Percentiles rank a stretch among this genome's conserved stretches.
These are phyloP conservation scores for Alternaria panax DNA, from an alignment of 2,329 filamentous ascomycete genomes.

Conservation along the genomic window DNA sequence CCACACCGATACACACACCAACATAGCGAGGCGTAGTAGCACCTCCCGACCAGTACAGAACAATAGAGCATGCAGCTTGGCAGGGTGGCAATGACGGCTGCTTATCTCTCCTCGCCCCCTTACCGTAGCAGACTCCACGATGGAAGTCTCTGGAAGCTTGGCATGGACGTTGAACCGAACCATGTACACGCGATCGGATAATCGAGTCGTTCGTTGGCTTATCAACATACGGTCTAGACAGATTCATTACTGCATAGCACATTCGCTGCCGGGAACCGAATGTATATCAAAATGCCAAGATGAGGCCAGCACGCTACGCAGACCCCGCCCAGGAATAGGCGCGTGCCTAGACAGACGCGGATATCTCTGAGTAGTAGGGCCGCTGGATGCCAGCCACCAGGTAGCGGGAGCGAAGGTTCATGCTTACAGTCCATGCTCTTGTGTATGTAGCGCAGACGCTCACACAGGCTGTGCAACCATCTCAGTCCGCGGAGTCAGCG, in stretches of 20 bases:
- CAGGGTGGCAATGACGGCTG: not conserved
- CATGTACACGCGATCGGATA: not conserved
- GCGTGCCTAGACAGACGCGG: slow-evolving; percentile 6
- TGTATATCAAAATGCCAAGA: not conserved
- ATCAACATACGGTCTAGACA: not conserved
- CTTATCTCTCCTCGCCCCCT: not conserved
- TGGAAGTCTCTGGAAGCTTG: not conserved
- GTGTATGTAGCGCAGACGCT: not conserved
- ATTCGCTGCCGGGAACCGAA: slow-evolving; percentile 1
- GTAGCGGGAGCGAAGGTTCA: not conserved
- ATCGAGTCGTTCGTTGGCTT: not conserved
- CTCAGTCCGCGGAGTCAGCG: not conserved
- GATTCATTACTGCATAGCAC: not conserved
- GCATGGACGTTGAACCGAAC: not conserved
- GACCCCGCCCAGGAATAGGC: not conserved
- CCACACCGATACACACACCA: not conserved
- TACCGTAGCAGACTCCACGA: not conserved
- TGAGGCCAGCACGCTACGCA: not conserved
- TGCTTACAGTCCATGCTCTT: not conserved
- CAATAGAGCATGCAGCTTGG: not conserved
- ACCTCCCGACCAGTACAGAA: not conserved
- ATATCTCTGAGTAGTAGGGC: slow-evolving; percentile 6
- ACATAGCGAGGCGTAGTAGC: not conserved
- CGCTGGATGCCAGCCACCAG: not conserved
- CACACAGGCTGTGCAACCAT: not conserved